phyloP scores from a whole-genome alignment of 371 early-diverging fungal genomes.

The Saksenaea vasiformis region DNA sequence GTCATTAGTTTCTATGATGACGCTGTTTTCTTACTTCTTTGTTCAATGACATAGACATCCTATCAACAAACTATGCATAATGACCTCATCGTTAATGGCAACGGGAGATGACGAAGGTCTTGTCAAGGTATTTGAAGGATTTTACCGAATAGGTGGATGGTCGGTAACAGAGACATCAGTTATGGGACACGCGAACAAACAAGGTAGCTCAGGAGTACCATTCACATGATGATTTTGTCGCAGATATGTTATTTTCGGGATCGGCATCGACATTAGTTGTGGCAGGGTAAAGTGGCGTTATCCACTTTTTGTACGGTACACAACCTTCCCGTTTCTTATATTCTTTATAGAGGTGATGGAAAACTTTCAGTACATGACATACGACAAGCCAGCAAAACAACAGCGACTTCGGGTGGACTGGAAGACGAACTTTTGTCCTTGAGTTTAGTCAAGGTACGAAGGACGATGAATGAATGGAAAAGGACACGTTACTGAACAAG shows the following conservation, averaged over 20 bases:
- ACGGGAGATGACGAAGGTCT: constrained; percentile 89
- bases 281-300: constrained; percentile 44
- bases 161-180: constrained; percentile 20
- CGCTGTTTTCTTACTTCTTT: background rate
- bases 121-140: constrained; percentile 62
- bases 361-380: constrained; percentile 83
- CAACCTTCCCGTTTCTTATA: background rate
- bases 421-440: constrained; percentile 90
- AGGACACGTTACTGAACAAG: background rate
- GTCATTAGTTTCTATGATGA: background rate
- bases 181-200: constrained; percentile 83
- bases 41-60: constrained; percentile 51
- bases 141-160: background rate
- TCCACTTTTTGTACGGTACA: background rate
- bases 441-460: constrained; percentile 61
- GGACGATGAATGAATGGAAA: background rate
- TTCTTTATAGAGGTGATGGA: constrained; percentile 74
- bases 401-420: constrained; percentile 75
- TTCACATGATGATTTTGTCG: constrained; percentile 85
- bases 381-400: constrained; percentile 64
- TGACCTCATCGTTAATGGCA: constrained; percentile 69
- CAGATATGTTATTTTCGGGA: constrained; percentile 69
- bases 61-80: constrained; percentile 69
- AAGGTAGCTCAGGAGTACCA: constrained; percentile 65
- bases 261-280: constrained; percentile 69